These are phyloP conservation scores for Auricularia sp. DNA, from an alignment of 768 basidiomycete genomes.

Conservation along the genomic window DNA sequence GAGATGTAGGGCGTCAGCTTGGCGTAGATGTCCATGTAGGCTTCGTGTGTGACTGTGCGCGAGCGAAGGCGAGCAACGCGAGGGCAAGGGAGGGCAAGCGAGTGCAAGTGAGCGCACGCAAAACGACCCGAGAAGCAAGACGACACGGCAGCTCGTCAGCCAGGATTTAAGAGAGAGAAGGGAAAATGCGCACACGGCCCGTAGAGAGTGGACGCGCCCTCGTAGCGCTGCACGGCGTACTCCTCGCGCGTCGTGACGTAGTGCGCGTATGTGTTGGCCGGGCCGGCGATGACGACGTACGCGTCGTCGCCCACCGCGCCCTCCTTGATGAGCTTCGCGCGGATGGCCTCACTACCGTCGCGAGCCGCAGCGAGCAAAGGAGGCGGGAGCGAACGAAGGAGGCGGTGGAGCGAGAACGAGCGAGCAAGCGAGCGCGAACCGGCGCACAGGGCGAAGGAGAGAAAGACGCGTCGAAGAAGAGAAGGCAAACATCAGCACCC, in stretches of 20 bases:
- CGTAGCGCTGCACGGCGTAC: conserved; percentile 65
- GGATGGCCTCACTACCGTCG: conserved; percentile 51
- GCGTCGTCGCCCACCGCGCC: conserved; percentile 56
- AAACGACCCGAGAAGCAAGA: too few species aligned
- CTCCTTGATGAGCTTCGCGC: conserved; percentile 50
- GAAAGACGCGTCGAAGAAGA: too few species aligned
- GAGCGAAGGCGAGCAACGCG: neutral
- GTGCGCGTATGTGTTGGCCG: conserved; percentile 73
- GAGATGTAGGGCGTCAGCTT: conserved; percentile 55
- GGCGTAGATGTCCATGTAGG: conserved; percentile 68
- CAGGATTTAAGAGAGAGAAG: neutral
- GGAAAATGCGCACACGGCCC: conserved; percentile 45
- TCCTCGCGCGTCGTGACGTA: conserved; percentile 67
- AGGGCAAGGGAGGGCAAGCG: too few species aligned
- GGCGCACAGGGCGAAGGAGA: too few species aligned
- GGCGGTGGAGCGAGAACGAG: too few species aligned
- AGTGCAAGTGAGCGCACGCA: too few species aligned
- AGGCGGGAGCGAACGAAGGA: too few species aligned
- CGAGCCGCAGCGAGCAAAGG: too few species aligned
- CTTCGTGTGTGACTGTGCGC: conserved; percentile 55
- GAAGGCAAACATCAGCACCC: too few species aligned
- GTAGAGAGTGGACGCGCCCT: conserved; percentile 72
- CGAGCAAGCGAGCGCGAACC: too few species aligned
- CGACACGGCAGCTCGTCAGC: too few species aligned
- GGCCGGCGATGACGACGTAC: conserved; percentile 68